phyloP scores from a whole-genome alignment of 371 early-diverging fungal species.

The Saksenaea oblongispora region DNA sequence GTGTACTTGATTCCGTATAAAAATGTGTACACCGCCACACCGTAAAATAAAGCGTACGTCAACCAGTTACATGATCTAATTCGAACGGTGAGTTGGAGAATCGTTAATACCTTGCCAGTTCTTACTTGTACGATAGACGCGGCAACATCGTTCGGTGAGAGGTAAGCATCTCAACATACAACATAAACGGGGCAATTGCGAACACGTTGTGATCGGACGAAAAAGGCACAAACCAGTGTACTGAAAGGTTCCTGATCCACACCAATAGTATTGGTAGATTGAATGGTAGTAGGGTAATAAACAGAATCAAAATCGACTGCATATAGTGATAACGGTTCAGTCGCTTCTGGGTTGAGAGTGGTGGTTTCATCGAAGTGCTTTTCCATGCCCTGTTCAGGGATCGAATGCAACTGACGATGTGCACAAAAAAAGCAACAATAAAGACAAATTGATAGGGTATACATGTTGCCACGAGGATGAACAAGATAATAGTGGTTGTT shows the following conservation, averaged over 20 bases:
- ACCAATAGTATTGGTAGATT: constrained; percentile 60
- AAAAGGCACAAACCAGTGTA: constrained; percentile 65
- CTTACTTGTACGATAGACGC: constrained; percentile 46
- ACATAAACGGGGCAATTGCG: constrained; percentile 59
- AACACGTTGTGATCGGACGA: constrained; percentile 60
- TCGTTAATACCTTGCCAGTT: neutral
- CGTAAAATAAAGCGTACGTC: constrained; percentile 36
- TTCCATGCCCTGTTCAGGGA: constrained; percentile 45
- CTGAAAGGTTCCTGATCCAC: constrained; percentile 65
- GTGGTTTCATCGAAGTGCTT: constrained; percentile 33
- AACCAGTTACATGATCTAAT: constrained; percentile 31
- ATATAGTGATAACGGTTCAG: constrained; percentile 61
- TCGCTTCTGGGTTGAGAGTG: constrained; percentile 19
- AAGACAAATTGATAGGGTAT: constrained; percentile 86
- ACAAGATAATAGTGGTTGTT: constrained; percentile 57
- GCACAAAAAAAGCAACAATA: constrained; percentile 74
- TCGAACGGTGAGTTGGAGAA: neutral
- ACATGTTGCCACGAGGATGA: constrained; percentile 71
- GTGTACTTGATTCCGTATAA: constrained; percentile 54
- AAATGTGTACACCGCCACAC: constrained; percentile 40
- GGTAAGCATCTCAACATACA: constrained; percentile 56
- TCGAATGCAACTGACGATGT: constrained; percentile 66
- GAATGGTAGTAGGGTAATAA: constrained; percentile 63
- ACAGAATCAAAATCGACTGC: constrained; percentile 56
- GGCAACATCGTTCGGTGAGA: constrained; percentile 46